Conservation (phyloP, 2,329 filamentous ascomycete genomes). For the Sarocladium oryzae region DNA sequence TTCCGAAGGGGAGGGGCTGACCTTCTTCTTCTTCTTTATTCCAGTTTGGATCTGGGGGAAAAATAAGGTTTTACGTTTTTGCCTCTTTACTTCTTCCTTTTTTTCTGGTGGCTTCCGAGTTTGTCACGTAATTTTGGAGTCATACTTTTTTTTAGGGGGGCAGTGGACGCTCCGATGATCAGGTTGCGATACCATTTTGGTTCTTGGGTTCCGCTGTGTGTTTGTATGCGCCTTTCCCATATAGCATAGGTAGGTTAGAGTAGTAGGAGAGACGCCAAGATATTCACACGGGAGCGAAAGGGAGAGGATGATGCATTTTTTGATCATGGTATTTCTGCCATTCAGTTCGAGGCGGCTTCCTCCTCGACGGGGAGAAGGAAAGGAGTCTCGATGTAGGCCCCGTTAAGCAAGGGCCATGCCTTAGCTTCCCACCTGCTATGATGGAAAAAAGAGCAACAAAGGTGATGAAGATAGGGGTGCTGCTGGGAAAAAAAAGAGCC, state of each 20-base stretch:
- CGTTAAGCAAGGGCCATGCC: background rate
- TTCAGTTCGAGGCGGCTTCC: slow-evolving; percentile 21
- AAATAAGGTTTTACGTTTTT: background rate
- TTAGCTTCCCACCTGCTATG: too few species aligned
- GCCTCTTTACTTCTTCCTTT: too few species aligned
- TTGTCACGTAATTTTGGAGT: background rate
- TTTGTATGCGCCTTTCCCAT: too few species aligned
- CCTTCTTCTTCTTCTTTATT: background rate
- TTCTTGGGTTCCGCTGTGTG: too few species aligned
- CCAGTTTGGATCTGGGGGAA: background rate
- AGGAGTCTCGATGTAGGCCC: background rate
- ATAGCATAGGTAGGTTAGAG: background rate
- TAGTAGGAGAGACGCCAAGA: background rate
- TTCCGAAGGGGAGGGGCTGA: background rate
- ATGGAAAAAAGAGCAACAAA: too few species aligned
- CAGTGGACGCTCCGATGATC: slow-evolving; percentile 1
- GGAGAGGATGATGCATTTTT: slow-evolving; percentile 8
- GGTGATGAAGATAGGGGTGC: too few species aligned
- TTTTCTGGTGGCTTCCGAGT: background rate
- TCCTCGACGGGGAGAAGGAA: background rate
- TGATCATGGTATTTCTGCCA: slow-evolving; percentile 31
- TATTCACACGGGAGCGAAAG: slow-evolving; percentile 3
- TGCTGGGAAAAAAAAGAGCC: too few species aligned
- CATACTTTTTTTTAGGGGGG: background rate
- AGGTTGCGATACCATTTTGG: too few species aligned